phyloP scores from a whole-genome alignment of 106 monocot species.

The Allium sativum region DNA sequence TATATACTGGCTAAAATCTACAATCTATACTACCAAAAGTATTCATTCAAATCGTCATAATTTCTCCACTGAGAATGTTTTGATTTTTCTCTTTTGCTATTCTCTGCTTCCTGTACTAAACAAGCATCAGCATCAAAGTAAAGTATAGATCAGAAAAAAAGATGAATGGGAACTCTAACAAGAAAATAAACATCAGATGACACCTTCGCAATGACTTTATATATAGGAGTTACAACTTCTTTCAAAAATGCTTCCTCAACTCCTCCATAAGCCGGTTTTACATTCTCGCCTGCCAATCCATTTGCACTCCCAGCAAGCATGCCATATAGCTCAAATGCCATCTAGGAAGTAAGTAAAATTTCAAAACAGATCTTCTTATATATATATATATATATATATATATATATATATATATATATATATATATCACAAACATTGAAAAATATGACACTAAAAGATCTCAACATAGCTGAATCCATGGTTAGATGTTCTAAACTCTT shows the following conservation, averaged over 20 bases:
- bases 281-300: slow-evolving; percentile 60
- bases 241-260: slow-evolving; percentile 72
- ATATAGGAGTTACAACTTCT: slow-evolving; percentile 85
- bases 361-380: not conserved
- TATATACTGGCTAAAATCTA: not conserved
- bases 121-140: not conserved
- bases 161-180: not conserved
- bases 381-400: no score
- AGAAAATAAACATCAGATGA: not conserved
- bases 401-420: no score
- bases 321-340: slow-evolving; percentile 90
- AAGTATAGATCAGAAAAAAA: not conserved
- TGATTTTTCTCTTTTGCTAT: slow-evolving; percentile 60
- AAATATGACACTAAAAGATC: not conserved
- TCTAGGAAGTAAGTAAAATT: slow-evolving; percentile 25
- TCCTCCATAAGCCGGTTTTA: slow-evolving; percentile 79
- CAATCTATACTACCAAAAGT: slow-evolving; percentile 22
- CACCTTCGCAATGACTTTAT: slow-evolving; percentile 48
- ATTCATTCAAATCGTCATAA: slow-evolving; percentile 96
- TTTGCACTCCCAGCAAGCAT: slow-evolving; percentile 77
- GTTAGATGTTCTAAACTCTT: no score
- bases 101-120: slow-evolving; percentile 61
- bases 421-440: no score
- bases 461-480: not conserved
- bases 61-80: slow-evolving; percentile 95